Conservation (phyloP, 1,139 yeast genomes). For the Geotrichum histeridarum region DNA sequence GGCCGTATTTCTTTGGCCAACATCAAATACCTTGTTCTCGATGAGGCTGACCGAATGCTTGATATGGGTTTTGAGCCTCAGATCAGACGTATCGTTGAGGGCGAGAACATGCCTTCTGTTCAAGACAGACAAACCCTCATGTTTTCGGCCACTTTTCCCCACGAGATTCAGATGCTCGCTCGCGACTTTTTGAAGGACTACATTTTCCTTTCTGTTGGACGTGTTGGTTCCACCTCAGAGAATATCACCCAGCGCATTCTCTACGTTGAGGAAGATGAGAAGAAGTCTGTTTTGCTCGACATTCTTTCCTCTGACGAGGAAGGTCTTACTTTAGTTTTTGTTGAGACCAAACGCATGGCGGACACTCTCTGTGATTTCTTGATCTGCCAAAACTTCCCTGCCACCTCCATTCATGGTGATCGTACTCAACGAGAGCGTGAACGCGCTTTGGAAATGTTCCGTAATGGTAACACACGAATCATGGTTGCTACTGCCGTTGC, state of each 20-base stretch:
- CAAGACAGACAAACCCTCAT: conserved; percentile 89
- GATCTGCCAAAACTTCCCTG: conserved; percentile 85
- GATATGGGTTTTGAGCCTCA: conserved; percentile 99
- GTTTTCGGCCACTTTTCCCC: conserved; percentile 99
- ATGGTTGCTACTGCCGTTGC: conserved; percentile 98
- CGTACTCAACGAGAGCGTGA: conserved; percentile 98
- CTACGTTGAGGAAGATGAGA: conserved; percentile 92
- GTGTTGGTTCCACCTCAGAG: conserved; percentile 97
- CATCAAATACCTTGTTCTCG: conserved; percentile 89
- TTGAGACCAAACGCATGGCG: conserved; percentile 98
- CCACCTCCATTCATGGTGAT: conserved; percentile 98
- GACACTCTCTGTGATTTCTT: conserved; percentile 90
- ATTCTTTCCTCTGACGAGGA: conserved; percentile 71
- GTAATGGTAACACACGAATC: conserved; percentile 81
- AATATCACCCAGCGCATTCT: conserved; percentile 91
- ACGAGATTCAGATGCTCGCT: conserved; percentile 93
- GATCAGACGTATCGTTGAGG: conserved; percentile 96
- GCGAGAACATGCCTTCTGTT: conserved; percentile 94
- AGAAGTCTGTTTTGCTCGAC: conserved; percentile 87
- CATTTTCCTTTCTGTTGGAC: conserved; percentile 93
- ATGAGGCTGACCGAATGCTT: conserved; percentile 99
- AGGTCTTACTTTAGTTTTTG: conserved; percentile 88
- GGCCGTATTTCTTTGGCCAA: conserved; percentile 85
- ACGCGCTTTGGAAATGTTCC: conserved; percentile 86
- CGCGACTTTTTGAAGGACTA: conserved; percentile 94